phyloP scores from a whole-genome alignment of 208 protist genomes.

The Leishmania mexicana region DNA sequence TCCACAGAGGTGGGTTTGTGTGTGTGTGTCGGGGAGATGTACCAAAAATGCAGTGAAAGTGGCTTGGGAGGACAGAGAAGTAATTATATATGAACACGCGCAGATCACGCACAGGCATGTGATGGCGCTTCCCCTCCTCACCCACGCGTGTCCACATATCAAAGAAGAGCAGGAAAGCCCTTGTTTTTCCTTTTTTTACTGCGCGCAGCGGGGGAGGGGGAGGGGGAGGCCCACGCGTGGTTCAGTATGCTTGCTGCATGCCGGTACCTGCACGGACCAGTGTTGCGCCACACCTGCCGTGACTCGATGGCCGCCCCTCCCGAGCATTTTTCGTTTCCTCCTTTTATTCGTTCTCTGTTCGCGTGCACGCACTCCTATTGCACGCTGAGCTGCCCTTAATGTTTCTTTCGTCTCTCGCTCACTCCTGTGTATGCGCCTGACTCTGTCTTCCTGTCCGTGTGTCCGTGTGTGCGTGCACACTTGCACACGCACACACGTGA shows the following conservation, averaged over 20 bases:
- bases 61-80: neutral
- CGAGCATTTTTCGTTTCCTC: neutral
- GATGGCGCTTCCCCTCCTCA: neutral
- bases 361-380: neutral
- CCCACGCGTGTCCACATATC: neutral
- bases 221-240: neutral
- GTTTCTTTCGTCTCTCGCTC: neutral
- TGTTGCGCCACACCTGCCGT: neutral
- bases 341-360: neutral
- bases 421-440: no score
- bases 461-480: neutral
- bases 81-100: neutral
- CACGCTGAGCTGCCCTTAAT: neutral
- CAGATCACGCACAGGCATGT: neutral
- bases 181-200: neutral
- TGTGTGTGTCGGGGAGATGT: no score
- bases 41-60: neutral
- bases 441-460: neutral
- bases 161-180: neutral
- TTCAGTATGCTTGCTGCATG: neutral
- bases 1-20: neutral
- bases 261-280: neutral
- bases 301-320: neutral
- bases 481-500: neutral
- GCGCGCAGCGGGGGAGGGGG: neutral